phyloP scores from a whole-genome alignment of 2,329 filamentous ascomycete species.

The Ceratocystis destructans region DNA sequence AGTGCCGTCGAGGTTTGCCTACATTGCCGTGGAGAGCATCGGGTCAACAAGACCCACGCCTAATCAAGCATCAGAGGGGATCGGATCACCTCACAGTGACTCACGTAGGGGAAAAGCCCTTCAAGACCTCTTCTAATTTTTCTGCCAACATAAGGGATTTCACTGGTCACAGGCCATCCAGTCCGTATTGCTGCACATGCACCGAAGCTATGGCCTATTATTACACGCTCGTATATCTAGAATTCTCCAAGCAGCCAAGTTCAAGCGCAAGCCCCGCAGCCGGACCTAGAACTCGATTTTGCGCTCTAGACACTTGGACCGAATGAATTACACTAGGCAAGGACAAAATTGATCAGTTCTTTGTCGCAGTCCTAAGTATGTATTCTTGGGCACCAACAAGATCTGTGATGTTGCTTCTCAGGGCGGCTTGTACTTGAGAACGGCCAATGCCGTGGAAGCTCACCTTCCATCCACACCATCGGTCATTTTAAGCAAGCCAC shows the following conservation, averaged over 20 bases:
- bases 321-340: background rate
- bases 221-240: no score
- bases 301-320: background rate
- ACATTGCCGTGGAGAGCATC: background rate
- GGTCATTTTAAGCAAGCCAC: background rate
- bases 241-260: background rate
- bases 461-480: no score
- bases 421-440: background rate
- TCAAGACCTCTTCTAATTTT: background rate
- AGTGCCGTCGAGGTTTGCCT: background rate
- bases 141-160: background rate
- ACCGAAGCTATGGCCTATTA: background rate
- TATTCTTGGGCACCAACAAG: slow-evolving; percentile 10
- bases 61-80: background rate
- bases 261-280: background rate
- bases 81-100: background rate
- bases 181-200: background rate
- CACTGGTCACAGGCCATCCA: background rate
- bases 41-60: background rate
- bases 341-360: background rate
- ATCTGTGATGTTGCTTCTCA: background rate
- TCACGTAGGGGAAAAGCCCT: background rate
- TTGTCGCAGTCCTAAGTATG: background rate
- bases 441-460: no score
- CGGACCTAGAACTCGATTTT: background rate